Base-by-base conservation (phyloP, 2,329 filamentous ascomycete genomes). In the Lachnellula subtilissima region DNA sequence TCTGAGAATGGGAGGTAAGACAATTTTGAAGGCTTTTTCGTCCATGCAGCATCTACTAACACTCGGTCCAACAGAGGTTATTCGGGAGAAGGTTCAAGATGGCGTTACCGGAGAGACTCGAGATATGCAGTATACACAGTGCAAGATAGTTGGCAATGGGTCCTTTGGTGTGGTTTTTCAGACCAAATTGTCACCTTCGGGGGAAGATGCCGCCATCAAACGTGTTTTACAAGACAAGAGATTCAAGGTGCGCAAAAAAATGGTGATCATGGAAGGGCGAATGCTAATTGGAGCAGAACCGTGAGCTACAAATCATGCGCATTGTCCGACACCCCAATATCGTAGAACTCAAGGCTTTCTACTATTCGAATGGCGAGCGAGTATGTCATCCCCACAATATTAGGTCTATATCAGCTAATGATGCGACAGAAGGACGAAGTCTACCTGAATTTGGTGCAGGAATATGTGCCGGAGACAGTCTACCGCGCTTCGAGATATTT, bases 291-390 rank as follows among this genome's bases (percentile, higher is more conserved):
- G 52, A 46, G 48, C 72, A 99, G 94, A 99, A 99, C 73, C 91
- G 94, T 76, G 94, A 99, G 74, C 83, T 99, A 66, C 94, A 99
- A 75, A 99, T 99, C 73, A 99, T 99, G 94, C 89, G 94, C 71
- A 99, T 99, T 71, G 94, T 99, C 69, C 87, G 93, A 71, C 94
- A 99, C 74, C 94, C 94, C 55, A 99, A 99, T 76, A 97, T 99
- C 69, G 94, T 99, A 59, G 92, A 97, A 75, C 81, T 99, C 63
- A 99, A 99, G 79, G 94, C 94, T 52, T 99, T 99, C 78, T 99
- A 97, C 78, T 99, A 97, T 78, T 97, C 93, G 67, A 99, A 97
- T 72, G 94, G 94, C 71, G 94, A 99, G 75, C 86, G 94, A 75
- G 94, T 99, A 85, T 67, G 82, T 78, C 59, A 56, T 53, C 50